Percentiles rank a stretch among this genome's conserved stretches.
phyloP scores from a whole-genome alignment of 495 filamentous ascomycete species.

The Lasiosphaeria hispida region DNA sequence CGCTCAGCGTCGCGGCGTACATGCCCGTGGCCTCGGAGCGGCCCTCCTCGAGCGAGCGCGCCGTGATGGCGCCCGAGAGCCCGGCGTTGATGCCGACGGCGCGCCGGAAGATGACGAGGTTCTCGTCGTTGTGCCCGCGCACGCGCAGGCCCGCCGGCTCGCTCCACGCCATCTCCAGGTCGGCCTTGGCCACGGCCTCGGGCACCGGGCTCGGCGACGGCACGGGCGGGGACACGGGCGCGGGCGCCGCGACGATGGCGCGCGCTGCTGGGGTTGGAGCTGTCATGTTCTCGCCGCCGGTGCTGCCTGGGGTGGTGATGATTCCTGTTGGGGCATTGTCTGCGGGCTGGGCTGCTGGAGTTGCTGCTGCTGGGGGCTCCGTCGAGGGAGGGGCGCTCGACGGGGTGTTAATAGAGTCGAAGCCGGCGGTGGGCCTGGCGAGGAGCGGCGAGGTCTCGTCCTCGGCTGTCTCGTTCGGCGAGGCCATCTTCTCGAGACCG shows the following conservation, averaged over 20 bases:
- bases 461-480: neutral
- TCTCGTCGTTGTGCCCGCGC: conserved; percentile 43
- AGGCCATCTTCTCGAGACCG: too few relatives aligned
- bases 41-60: conserved; percentile 39
- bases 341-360: too few relatives aligned
- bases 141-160: conserved; percentile 39
- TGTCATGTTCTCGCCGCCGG: neutral
- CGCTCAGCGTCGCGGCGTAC: conserved; percentile 33
- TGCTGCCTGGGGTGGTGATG: neutral
- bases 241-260: neutral
- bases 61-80: conserved; percentile 10
- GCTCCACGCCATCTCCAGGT: conserved; percentile 35
- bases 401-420: neutral
- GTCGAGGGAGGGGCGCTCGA: too few relatives aligned
- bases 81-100: conserved; percentile 43
- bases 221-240: neutral
- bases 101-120: conserved; percentile 42
- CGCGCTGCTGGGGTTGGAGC: neutral
- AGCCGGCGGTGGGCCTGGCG: neutral
- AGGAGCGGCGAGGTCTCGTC: conserved; percentile 8
- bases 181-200: conserved; percentile 18
- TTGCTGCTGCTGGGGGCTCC: neutral
- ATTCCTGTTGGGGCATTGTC: neutral
- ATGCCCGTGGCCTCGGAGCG: conserved; percentile 37
- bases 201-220: conserved; percentile 7